Conservation (phyloP, 495 filamentous ascomycete species). For the Talaromyces proteolyticus region DNA sequence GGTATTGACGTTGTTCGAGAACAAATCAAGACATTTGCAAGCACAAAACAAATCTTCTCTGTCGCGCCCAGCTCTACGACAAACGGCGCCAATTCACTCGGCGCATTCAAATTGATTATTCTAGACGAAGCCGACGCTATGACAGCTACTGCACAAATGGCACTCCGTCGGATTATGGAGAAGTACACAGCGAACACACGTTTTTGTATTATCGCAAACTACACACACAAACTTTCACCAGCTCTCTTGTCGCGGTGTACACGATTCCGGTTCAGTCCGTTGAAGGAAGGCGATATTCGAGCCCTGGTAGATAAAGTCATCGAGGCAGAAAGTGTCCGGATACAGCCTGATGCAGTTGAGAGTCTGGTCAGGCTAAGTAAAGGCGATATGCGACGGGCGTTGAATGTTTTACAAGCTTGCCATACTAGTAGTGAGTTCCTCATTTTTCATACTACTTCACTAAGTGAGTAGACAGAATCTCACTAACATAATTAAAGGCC, state of each 20-base stretch:
- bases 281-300: constrained; percentile 82
- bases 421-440: constrained; percentile 71
- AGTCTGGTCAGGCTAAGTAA: constrained; percentile 82
- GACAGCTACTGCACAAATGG: constrained; percentile 97
- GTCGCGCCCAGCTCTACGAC: constrained; percentile 42
- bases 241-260: constrained; percentile 92
- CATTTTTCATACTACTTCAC: background rate
- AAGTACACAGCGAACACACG: constrained; percentile 97
- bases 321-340: constrained; percentile 78
- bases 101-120: constrained; percentile 89
- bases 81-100: constrained; percentile 47
- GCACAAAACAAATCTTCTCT: constrained; percentile 63
- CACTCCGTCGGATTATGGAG: constrained; percentile 95
- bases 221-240: constrained; percentile 96
- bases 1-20: constrained; percentile 98
- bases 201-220: constrained; percentile 99
- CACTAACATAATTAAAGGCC: constrained; percentile 34
- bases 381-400: constrained; percentile 90
- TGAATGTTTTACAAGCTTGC: constrained; percentile 96
- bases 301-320: constrained; percentile 84
- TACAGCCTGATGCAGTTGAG: constrained; percentile 68
- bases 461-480: background rate
- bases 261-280: constrained; percentile 87
- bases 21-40: constrained; percentile 98
- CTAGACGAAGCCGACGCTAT: constrained; percentile 98